Evolutionary conservation across 371 early-diverging fungal species (phyloP), one percentile per base, ranked within the genome.

Genomic region (Dichotomocladium elegans): DNA sequence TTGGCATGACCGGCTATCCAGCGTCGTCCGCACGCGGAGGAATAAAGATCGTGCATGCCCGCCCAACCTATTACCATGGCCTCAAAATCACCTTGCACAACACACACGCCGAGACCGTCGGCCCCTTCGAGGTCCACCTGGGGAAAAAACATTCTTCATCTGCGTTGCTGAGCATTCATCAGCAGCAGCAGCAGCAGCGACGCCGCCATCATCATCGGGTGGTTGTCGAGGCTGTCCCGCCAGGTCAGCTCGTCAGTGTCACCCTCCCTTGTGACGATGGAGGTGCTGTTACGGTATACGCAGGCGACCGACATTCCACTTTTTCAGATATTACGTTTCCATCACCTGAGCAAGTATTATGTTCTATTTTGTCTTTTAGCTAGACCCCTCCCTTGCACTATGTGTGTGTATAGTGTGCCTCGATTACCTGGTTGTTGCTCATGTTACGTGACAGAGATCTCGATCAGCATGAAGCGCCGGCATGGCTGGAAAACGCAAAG

Each of bases 401-500:
- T 41, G 21, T 17, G 17, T 14, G 9, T 41, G 15, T 10, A 41
- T 17, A 41, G 10, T n/a, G n/a, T 9, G 17, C 17, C 42, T 41
- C 21, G 8, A 41, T 41, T 9, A 15, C 8, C 8, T 41, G 17
- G 21, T n/a, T 21, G 17, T 41, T 41, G 42, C 17, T 15, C 17
- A 10, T 41, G 42, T 8, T 10, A n/a, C n/a, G n/a, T n/a, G n/a
- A n/a, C 58, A 63, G 55, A 24, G 55, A 60, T 4, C 24, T 70
- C 26, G 41, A 44, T 11, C 41, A 51, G 14, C 71, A 70, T 35
- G 31, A 48, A 4, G 55, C 55, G n/a, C 71, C 71, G 21, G 17
- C 19, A 11, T 70, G 71, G 71, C 52, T 61, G 19, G 48, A 51
- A 28, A 19, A 56, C 6, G 64, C 64, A 9, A 67, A 64, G 26